Base-by-base conservation (phyloP, 78 protist species). In the Chrysochromulina tobinii region DNA sequence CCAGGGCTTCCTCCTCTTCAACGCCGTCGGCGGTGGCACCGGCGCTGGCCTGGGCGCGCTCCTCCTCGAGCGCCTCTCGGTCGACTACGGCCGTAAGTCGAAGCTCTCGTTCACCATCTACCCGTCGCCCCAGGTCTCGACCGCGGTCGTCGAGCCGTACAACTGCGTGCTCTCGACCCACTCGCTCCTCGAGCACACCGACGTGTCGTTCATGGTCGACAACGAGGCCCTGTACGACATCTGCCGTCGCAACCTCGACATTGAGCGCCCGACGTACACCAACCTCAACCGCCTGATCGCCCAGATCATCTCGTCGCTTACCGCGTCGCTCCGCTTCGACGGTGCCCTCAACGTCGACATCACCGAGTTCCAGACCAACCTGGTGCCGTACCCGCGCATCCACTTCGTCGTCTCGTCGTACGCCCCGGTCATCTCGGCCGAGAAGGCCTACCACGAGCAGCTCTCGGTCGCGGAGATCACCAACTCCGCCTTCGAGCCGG, bases 81-180 rank as follows among this genome's bases (percentile, higher is more conserved):
- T n/a, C n/a, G n/a, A n/a, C n/a, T n/a, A n/a, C n/a, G n/a, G n/a
- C n/a, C n/a, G n/a, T n/a, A n/a, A n/a, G n/a, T n/a, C n/a, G n/a
- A n/a, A n/a, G n/a, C n/a, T n/a, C n/a, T n/a, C n/a, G n/a, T n/a
- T n/a, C n/a, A 61, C 66, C 23, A 89, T 91, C 81, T 91, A 84
- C 95, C 99, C 99, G 53, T 96, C 99, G 27, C 99, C 98, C 53
- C 98, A 97, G 94, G 96, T 98, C 86, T 95, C 99, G 51, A 97
- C 98, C 88, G 97, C 99, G 67, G 99, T 98, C 11, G 99, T 99
- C 7, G 99, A 99, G 95, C 99, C 99, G 54, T 99, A 98, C 95
- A 98, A 68, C 99, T 97, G 96, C 55, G 98, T 27, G 93, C 98
- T 51, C 94, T 99, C 25, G 99, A 98, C n/a, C n/a, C n/a, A n/a